phyloP scores from a whole-genome alignment of 2,329 filamentous ascomycete species.

The Colletotrichum lini region DNA sequence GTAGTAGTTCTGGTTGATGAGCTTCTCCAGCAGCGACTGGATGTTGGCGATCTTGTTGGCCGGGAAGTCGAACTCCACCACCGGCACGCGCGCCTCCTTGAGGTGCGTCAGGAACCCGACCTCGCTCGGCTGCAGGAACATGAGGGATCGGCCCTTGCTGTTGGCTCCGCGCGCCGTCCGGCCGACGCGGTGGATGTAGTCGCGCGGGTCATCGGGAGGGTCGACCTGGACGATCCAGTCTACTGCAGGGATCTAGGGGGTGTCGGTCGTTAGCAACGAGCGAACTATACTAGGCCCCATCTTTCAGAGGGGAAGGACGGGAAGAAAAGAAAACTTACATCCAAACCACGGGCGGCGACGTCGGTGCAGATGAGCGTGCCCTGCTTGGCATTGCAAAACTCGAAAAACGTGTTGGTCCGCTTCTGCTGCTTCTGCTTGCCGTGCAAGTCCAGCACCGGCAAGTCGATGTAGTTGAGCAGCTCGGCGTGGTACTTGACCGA shows the following conservation, averaged over 20 bases:
- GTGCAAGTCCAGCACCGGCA: conserved; percentile 88
- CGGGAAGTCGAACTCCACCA: conserved; percentile 97
- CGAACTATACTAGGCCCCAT: not conserved
- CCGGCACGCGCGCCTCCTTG: conserved; percentile 90
- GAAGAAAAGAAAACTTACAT: conserved; percentile 68
- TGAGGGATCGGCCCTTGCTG: conserved; percentile 87
- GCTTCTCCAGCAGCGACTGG: conserved; percentile 91
- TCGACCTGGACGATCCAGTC: conserved; percentile 98
- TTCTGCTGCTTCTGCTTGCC: conserved; percentile 99
- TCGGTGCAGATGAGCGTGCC: conserved; percentile 97
- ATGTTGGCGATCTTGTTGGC: conserved; percentile 92
- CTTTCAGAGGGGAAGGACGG: not conserved
- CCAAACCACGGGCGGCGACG: conserved; percentile 93
- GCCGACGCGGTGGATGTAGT: conserved; percentile 97
- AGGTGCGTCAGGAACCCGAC: conserved; percentile 93
- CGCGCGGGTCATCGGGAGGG: conserved; percentile 89
- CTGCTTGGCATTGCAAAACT: conserved; percentile 83
- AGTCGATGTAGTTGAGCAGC: conserved; percentile 96
- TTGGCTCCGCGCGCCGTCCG: conserved; percentile 90
- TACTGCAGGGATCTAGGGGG: conserved; percentile 64
- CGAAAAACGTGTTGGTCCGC: conserved; percentile 98
- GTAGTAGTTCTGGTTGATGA: conserved; percentile 97
- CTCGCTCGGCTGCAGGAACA: conserved; percentile 94
- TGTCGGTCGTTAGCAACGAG: not conserved
- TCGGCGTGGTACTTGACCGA: conserved; percentile 97